Percentiles rank a stretch among this genome's conserved stretches.
phyloP scores from a whole-genome alignment of 2,329 filamentous ascomycete species.

The Tolypocladium amazonense region DNA sequence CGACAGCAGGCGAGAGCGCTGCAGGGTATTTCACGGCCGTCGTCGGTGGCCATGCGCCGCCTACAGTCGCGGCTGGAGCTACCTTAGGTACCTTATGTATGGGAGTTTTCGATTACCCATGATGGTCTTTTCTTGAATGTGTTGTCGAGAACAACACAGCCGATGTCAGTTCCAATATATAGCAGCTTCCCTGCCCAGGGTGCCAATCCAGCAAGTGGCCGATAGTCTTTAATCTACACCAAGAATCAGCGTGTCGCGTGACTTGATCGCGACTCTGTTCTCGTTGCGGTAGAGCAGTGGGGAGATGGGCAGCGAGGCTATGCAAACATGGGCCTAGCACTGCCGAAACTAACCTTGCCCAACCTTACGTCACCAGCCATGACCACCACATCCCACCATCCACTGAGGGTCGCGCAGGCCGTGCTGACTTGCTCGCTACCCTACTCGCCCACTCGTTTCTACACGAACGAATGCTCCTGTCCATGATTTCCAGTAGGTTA shows the following conservation, averaged over 20 bases:
- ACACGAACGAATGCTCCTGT: not conserved
- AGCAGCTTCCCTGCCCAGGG: not conserved
- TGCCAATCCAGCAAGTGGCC: not conserved
- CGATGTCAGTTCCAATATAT: not conserved
- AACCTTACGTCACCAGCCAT: not conserved
- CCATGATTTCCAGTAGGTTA: not conserved
- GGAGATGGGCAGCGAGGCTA: not conserved
- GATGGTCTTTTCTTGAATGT: not conserved
- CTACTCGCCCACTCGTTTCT: not conserved
- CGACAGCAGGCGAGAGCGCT: not conserved
- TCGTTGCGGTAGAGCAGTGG: not conserved
- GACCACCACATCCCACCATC: not conserved
- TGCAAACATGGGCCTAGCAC: not conserved
- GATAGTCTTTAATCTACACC: not conserved
- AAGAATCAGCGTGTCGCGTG: not conserved
- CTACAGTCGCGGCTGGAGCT: not conserved
- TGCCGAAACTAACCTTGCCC: not conserved
- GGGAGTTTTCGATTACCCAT: not conserved
- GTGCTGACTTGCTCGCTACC: not conserved
- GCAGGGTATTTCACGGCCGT: not conserved
- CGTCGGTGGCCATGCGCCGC: not conserved
- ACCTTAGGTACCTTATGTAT: no score
- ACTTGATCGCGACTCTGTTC: not conserved
- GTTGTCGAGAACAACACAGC: not conserved
- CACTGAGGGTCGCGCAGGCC: not conserved